Conservation (phyloP, 352 stramenopile species). For the Phytopythium boreale region DNA sequence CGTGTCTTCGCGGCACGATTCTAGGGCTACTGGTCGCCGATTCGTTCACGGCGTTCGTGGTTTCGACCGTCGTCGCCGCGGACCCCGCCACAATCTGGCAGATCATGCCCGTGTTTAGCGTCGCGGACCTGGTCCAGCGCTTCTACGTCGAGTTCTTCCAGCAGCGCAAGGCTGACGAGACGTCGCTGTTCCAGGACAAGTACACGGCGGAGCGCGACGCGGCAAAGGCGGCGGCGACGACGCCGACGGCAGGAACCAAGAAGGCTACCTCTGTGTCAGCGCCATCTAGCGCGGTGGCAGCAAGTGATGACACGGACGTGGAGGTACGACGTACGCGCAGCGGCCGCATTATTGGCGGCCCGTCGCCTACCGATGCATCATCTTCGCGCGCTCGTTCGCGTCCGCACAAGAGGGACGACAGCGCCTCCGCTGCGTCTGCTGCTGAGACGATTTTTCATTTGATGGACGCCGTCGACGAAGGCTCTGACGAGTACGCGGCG, state of each 20-base stretch:
- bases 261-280: constrained; percentile 7
- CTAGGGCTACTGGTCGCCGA: constrained; percentile 81
- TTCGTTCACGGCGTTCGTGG: constrained; percentile 86
- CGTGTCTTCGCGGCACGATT: constrained; percentile 78
- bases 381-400: constrained; percentile 1
- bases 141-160: constrained; percentile 77
- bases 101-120: constrained; percentile 81
- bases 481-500: constrained; percentile 46
- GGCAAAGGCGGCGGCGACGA: constrained; percentile 5
- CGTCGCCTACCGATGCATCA: neutral
- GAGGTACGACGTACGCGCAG: constrained; percentile 30
- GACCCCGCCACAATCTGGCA: constrained; percentile 58
- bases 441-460: constrained; percentile 13
- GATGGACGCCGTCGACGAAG: constrained; percentile 25
- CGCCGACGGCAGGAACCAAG: constrained; percentile 1
- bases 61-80: constrained; percentile 77
- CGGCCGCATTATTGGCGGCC: constrained; percentile 23
- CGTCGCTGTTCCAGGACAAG: constrained; percentile 73
- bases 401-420: neutral
- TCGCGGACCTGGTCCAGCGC: constrained; percentile 75
- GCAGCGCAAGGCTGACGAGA: constrained; percentile 45
- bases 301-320: neutral
- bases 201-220: constrained; percentile 32
- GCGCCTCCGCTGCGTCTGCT: neutral
- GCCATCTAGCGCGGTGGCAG: neutral